Evolutionary conservation across 2,329 filamentous ascomycete genomes (phyloP).

Genomic region (Lasiodiplodia sp.): DNA sequence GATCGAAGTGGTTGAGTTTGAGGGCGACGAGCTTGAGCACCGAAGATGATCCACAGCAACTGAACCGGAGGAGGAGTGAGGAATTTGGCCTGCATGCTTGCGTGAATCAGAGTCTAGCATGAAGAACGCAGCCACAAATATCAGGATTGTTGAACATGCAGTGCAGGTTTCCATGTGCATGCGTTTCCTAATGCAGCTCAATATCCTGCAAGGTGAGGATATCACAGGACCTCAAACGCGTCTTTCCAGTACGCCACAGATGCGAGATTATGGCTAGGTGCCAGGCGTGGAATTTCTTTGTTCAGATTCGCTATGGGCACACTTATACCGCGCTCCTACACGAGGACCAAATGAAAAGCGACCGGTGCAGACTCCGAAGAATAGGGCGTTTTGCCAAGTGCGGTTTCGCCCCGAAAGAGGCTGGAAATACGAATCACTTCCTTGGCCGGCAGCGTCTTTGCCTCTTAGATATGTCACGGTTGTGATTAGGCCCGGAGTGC

Average conservation of each 20-base stretch:
- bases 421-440: neutral
- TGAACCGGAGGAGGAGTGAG: neutral
- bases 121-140: neutral
- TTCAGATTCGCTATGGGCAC: neutral
- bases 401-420: neutral
- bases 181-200: neutral
- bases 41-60: conserved; percentile 7
- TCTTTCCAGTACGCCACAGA: neutral
- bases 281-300: neutral
- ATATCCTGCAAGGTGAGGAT: neutral
- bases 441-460: neutral
- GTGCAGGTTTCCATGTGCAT: neutral
- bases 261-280: neutral
- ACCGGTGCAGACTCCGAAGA: neutral
- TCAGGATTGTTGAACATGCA: neutral
- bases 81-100: neutral
- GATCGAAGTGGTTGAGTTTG: conserved; percentile 32
- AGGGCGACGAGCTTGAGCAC: conserved; percentile 32
- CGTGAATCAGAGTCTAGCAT: neutral
- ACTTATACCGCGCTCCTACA: neutral
- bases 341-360: neutral
- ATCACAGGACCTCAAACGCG: neutral
- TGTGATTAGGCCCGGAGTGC: neutral
- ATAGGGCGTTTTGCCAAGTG: neutral
- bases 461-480: neutral